Conservation (phyloP, 2,329 filamentous ascomycete genomes). For the Fonsecaea pedrosoi region DNA sequence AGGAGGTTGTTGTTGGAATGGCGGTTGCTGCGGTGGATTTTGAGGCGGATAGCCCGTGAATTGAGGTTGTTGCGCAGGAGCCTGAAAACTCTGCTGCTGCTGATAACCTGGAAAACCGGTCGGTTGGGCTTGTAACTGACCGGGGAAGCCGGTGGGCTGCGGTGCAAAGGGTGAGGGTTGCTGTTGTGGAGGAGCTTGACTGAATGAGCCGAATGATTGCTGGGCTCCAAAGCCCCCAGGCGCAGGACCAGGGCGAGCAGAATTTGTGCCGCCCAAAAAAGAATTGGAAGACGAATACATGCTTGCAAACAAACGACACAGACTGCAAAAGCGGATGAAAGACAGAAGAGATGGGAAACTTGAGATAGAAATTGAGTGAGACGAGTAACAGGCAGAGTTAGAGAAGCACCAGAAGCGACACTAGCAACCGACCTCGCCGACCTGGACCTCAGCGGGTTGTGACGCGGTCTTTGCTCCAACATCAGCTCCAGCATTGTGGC, state of each 20-base stretch:
- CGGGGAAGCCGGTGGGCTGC: slow-evolving; percentile 63
- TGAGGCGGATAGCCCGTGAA: slow-evolving; percentile 64
- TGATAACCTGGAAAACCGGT: slow-evolving; percentile 66
- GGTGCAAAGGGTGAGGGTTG: slow-evolving; percentile 61
- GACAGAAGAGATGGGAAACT: slow-evolving; percentile 22
- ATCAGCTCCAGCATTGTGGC: not conserved
- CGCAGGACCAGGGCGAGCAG: slow-evolving; percentile 74
- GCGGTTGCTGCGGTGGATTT: slow-evolving; percentile 59
- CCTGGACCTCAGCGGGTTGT: not conserved
- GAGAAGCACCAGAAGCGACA: not conserved
- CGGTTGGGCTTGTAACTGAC: slow-evolving; percentile 68
- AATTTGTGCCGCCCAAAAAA: slow-evolving; percentile 80
- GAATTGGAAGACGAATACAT: slow-evolving; percentile 94
- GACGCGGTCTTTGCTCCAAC: not conserved
- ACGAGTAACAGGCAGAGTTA: slow-evolving; percentile 23
- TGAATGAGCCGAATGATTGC: slow-evolving; percentile 59
- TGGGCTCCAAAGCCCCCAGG: slow-evolving; percentile 64
- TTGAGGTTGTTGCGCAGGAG: slow-evolving; percentile 63
- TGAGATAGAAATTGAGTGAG: slow-evolving; percentile 27
- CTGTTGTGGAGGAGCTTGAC: slow-evolving; percentile 63
- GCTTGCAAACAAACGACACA: slow-evolving; percentile 41
- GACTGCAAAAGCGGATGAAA: slow-evolving; percentile 40
- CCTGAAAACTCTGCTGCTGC: slow-evolving; percentile 56
- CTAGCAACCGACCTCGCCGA: slow-evolving; percentile 7
- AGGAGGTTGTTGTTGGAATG: slow-evolving; percentile 61